phyloP scores from a whole-genome alignment of 495 filamentous ascomycete species.

The Darksidea phi region DNA sequence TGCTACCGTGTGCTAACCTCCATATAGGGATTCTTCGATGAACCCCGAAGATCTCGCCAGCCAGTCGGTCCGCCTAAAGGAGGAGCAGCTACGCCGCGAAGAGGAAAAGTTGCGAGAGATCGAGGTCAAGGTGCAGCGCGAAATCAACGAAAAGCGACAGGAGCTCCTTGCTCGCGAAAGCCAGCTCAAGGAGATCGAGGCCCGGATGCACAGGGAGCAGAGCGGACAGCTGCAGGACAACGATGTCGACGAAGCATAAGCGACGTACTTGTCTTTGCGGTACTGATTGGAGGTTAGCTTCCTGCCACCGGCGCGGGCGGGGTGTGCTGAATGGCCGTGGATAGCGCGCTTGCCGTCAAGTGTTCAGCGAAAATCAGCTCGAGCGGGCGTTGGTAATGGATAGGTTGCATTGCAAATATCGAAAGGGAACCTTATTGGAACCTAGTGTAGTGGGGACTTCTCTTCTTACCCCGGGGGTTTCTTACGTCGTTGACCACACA shows the following conservation, averaged over 20 bases:
- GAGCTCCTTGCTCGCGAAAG: conserved; percentile 96
- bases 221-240: conserved; percentile 42
- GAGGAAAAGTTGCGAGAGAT: conserved; percentile 99
- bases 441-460: conserved; percentile 16
- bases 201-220: conserved; percentile 69
- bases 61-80: conserved; percentile 96
- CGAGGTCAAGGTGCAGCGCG: conserved; percentile 97
- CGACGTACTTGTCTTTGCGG: neutral
- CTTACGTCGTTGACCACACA: conserved; percentile 3
- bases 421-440: neutral
- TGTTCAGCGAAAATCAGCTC: conserved; percentile 23
- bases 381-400: conserved; percentile 33
- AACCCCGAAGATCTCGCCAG: conserved; percentile 96
- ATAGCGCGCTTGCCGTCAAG: conserved; percentile 31
- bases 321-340: conserved; percentile 14
- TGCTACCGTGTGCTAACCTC: conserved; percentile 38
- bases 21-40: conserved; percentile 74
- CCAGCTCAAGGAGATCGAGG: conserved; percentile 93
- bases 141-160: conserved; percentile 99
- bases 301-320: neutral
- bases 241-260: conserved; percentile 27
- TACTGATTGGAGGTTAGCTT: neutral
- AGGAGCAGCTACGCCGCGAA: conserved; percentile 96
- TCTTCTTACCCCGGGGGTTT: conserved; percentile 31
- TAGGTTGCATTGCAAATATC: conserved; percentile 18